These are phyloP conservation scores for Niveomyces coronatus DNA, from an alignment of 2,329 filamentous ascomycete species.

Conservation along the genomic window DNA sequence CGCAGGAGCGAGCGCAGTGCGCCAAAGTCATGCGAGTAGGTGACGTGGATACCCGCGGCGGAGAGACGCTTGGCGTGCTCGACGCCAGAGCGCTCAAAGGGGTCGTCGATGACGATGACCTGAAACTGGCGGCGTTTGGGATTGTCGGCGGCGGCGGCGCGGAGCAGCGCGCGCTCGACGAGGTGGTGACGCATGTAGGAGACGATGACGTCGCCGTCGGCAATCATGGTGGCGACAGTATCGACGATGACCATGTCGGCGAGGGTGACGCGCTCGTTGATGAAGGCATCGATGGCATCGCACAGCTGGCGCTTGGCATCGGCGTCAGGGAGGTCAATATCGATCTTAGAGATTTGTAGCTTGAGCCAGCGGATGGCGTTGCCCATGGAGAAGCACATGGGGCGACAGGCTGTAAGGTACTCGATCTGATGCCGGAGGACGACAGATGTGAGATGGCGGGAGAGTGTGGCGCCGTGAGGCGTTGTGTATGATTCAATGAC, in stretches of 20 bases:
- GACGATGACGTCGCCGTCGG: constrained; percentile 69
- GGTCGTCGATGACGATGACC: constrained; percentile 73
- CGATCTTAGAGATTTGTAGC: constrained; percentile 80
- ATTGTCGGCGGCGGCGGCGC: constrained; percentile 59
- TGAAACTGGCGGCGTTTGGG: no score
- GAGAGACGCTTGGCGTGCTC: constrained; percentile 58
- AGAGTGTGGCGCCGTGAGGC: constrained; percentile 71
- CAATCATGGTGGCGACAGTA: constrained; percentile 65
- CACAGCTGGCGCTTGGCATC: constrained; percentile 72
- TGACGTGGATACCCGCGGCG: constrained; percentile 60
- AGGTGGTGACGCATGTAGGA: constrained; percentile 81
- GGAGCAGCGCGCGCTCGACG: constrained; percentile 70
- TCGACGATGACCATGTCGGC: constrained; percentile 79
- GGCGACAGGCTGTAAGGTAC: constrained; percentile 86
- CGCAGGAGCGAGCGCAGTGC: constrained; percentile 66
- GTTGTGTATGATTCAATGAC: constrained; percentile 91
- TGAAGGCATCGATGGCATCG: constrained; percentile 77
- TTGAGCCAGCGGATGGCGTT: constrained; percentile 95
- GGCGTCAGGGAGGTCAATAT: constrained; percentile 72
- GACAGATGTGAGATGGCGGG: constrained; percentile 84
- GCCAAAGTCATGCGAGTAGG: constrained; percentile 69
- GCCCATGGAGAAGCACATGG: constrained; percentile 92
- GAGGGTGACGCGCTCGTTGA: constrained; percentile 79
- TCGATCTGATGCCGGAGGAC: constrained; percentile 91
- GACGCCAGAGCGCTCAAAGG: constrained; percentile 41